Percentiles rank a stretch among this genome's conserved stretches.
phyloP scores from a whole-genome alignment of 768 basidiomycete genomes.

The Boletus sp. region DNA sequence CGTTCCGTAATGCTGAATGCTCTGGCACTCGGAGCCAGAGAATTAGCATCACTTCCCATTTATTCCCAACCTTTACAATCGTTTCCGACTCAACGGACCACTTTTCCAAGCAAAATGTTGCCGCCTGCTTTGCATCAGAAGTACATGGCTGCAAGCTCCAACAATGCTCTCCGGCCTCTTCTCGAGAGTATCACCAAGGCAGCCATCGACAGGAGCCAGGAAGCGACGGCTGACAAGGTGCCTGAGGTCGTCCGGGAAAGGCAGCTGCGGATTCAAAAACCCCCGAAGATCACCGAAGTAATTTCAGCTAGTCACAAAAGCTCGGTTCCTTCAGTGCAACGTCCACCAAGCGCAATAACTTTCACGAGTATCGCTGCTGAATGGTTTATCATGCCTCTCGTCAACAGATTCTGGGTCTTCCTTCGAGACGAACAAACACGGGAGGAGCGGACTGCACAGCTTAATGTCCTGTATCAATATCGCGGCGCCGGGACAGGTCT shows the following conservation, averaged over 20 bases:
- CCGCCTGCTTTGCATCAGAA: constrained; percentile 69
- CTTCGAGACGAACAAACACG: constrained; percentile 80
- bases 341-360: constrained; percentile 24
- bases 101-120: constrained; percentile 82
- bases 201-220: constrained; percentile 62
- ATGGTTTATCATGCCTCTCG: constrained; percentile 83
- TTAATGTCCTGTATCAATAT: constrained; percentile 56
- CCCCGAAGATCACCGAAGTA: constrained; percentile 48
- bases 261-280: constrained; percentile 60
- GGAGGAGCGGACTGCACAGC: constrained; percentile 64
- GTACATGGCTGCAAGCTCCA: constrained; percentile 50
- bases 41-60: constrained; percentile 58
- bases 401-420: constrained; percentile 95
- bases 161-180: constrained; percentile 49
- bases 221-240: constrained; percentile 50
- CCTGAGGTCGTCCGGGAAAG: constrained; percentile 73
- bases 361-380: constrained; percentile 81
- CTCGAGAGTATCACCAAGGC: constrained; percentile 60
- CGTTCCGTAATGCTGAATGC: constrained; percentile 84
- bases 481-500: constrained; percentile 78
- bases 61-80: constrained; percentile 29
- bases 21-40: constrained; percentile 81
- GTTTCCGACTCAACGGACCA: constrained; percentile 34
- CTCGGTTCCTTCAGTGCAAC: constrained; percentile 1
- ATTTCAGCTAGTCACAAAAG: constrained; percentile 20